phyloP scores from a whole-genome alignment of 257 asterid genomes.

The Solanum chmielewskii region DNA sequence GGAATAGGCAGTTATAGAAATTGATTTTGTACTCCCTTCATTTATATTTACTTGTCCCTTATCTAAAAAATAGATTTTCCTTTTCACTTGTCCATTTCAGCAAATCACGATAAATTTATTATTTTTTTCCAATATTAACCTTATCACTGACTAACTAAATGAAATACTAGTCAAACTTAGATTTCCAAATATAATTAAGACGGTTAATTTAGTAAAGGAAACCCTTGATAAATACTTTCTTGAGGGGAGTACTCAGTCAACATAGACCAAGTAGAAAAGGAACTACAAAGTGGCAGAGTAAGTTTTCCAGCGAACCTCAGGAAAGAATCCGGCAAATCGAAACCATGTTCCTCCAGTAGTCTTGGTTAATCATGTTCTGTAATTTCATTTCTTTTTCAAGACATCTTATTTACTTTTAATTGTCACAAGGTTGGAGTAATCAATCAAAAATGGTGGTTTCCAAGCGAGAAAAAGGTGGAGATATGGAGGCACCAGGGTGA shows the following conservation, averaged over 20 bases:
- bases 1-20: background rate
- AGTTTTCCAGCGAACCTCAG: background rate
- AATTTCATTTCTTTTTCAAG: background rate
- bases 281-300: background rate
- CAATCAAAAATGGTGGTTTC: background rate
- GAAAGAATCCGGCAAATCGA: background rate
- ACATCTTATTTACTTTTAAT: background rate
- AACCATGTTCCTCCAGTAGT: background rate
- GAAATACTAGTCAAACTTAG: background rate
- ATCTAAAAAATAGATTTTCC: background rate
- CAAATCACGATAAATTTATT: background rate
- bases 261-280: background rate
- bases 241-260: background rate
- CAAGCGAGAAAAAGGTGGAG: background rate
- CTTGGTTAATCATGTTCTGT: background rate
- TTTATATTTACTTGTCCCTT: background rate
- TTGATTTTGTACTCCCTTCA: background rate
- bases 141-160: background rate
- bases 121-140: background rate
- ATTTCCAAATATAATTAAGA: background rate
- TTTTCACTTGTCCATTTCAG: background rate
- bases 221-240: background rate
- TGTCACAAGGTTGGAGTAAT: background rate
- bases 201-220: background rate
- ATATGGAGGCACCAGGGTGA: background rate